Evolutionary conservation across 495 filamentous ascomycete genomes (phyloP).

Genomic region (Corynascus novoguineensis): DNA sequence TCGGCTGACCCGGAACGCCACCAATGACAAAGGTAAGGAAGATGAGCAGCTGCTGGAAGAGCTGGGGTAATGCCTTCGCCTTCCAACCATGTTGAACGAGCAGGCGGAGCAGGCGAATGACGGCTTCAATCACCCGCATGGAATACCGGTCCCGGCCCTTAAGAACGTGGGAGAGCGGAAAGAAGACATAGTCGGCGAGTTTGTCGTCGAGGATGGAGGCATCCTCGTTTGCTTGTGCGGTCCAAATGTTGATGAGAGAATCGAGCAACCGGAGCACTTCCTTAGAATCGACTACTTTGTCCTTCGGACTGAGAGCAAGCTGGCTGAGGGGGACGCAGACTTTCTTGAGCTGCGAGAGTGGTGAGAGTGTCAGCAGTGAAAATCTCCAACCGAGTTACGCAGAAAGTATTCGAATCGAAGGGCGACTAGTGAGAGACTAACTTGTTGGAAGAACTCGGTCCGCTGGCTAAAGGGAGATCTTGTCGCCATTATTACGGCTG

Average conservation of each 20-base stretch:
- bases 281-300: slow-evolving; percentile 45
- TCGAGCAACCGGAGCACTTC: slow-evolving; percentile 53
- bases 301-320: slow-evolving; percentile 55
- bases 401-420: too few relatives aligned
- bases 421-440: slow-evolving; percentile 7
- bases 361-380: neutral
- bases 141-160: slow-evolving; percentile 66
- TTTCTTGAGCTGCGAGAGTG: slow-evolving; percentile 35
- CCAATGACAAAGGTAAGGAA: slow-evolving; percentile 75
- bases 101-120: slow-evolving; percentile 64
- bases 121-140: slow-evolving; percentile 65
- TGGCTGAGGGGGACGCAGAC: slow-evolving; percentile 75
- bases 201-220: slow-evolving; percentile 63
- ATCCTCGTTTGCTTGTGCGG: slow-evolving; percentile 44
- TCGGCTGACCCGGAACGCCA: slow-evolving; percentile 52
- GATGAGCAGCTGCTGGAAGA: slow-evolving; percentile 80
- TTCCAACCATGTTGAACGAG: slow-evolving; percentile 77
- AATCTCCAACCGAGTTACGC: too few relatives aligned
- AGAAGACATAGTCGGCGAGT: slow-evolving; percentile 91
- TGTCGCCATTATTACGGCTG: slow-evolving; percentile 19
- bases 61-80: slow-evolving; percentile 53
- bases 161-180: slow-evolving; percentile 84
- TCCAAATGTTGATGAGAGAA: slow-evolving; percentile 49
- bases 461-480: slow-evolving; percentile 12
- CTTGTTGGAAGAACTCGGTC: slow-evolving; percentile 31